Base-by-base conservation (phyloP, 129 eudicot genomes). In the Tanacetum coccineum region DNA sequence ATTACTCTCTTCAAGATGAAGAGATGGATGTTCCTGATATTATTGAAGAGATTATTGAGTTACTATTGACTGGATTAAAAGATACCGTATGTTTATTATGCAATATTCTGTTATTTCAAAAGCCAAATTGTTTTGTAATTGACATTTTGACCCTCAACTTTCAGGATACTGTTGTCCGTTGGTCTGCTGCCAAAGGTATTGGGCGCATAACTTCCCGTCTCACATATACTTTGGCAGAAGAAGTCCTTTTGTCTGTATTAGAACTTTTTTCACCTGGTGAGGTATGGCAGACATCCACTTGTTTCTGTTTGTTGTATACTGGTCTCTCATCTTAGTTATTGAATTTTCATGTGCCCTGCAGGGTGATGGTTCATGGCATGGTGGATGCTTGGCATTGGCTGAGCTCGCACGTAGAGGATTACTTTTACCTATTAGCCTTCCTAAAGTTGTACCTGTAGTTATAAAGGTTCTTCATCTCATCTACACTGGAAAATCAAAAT, bases 351-450 rank as follows among this genome's bases (percentile, higher is more conserved):
- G 53, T 6, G 39, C 70, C 22, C 52, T 76, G 10, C 71, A 93
- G 99, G 99, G 99, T 66, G 99, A 93, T 86, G 99, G 99, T 66
- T 93, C 99, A 42, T 93, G 99, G 99, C 99, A 93, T 79, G 99
- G 99, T 71, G 99, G 99, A 49, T 93, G 99, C 67, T 82, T 93
- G 78, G 99, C 99, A 60, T 79, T 93, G 83, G 99, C 96, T 54
- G 99, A 93, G 80, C 83, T 93, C 61, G 96, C 96, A 74, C 99
- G 99, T 72, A 86, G 99, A 79, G 99, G 99, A 78, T 81, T 93
- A 71, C 92, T 93, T 58, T 80, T 93, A 54, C 99, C 99, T n/a
- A 68, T 89, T 70, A 93, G 91, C 81, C 84, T 93, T 71, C 90
- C 95, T 52, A 93, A 86, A 84, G 99, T 93, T 82, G 91, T 93